phyloP scores from a whole-genome alignment of 129 eudicot species.

The Saposhnikovia divaricata region DNA sequence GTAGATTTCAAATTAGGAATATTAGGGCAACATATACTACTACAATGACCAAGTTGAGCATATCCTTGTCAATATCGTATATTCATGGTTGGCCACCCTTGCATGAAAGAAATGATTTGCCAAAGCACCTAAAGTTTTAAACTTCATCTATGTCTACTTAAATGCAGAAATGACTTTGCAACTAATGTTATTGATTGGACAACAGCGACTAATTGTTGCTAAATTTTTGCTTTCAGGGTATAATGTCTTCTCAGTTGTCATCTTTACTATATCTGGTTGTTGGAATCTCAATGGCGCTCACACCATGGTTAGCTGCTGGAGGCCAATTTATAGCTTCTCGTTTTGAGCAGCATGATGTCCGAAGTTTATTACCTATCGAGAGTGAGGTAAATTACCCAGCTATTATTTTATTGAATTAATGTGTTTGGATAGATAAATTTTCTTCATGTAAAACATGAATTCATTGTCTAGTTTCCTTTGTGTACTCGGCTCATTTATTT shows the following conservation, averaged over 20 bases:
- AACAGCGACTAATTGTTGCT: background rate
- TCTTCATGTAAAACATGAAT: background rate
- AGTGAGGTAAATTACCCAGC: conserved; percentile 62
- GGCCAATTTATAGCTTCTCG: conserved; percentile 95
- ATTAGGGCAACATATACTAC: background rate
- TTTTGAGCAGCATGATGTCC: conserved; percentile 91
- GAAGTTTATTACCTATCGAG: conserved; percentile 87
- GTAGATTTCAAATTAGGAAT: background rate
- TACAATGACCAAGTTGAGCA: background rate
- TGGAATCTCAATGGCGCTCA: conserved; percentile 95
- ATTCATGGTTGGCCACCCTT: background rate
- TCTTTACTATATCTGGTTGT: conserved; percentile 94
- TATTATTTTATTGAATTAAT: background rate
- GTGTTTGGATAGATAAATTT: background rate
- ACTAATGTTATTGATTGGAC: background rate
- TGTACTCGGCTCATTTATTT: background rate
- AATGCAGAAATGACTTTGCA: background rate
- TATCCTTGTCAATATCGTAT: background rate
- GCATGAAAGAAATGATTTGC: background rate
- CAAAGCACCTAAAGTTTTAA: background rate
- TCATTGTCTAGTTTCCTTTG: background rate
- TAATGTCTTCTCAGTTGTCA: conserved; percentile 89
- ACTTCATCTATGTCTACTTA: background rate
- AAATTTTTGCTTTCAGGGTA: conserved; percentile 62
- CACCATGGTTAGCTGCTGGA: conserved; percentile 99